These are phyloP conservation scores for Pseudogymnoascus sp. DNA, from an alignment of 2,329 filamentous ascomycete species.

Conservation along the genomic window DNA sequence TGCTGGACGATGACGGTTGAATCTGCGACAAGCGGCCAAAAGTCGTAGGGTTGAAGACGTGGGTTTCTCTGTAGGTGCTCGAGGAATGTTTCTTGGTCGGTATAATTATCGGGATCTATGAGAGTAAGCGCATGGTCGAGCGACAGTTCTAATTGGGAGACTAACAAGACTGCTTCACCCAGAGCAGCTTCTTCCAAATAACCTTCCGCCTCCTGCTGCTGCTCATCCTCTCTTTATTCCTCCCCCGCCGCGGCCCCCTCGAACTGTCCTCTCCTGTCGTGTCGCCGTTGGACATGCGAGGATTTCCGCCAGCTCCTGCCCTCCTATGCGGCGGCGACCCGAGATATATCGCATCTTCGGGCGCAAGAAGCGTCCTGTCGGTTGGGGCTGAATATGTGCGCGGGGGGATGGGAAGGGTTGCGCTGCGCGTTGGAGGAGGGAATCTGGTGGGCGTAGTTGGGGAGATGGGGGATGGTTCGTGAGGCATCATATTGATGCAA, in stretches of 20 bases:
- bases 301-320: constrained; percentile 33
- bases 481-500: constrained; percentile 9
- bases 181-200: constrained; percentile 90
- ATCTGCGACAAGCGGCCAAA: constrained; percentile 93
- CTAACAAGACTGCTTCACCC: constrained; percentile 93
- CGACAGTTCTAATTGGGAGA: constrained; percentile 14
- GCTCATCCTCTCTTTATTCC: constrained; percentile 37
- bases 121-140: constrained; percentile 18
- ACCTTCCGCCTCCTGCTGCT: constrained; percentile 54
- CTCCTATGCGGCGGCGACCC: constrained; percentile 50
- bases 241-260: constrained; percentile 18
- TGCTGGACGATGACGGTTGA: constrained; percentile 96
- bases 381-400: constrained; percentile 11
- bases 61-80: constrained; percentile 94
- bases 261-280: constrained; percentile 14
- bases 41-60: constrained; percentile 88
- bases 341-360: constrained; percentile 72
- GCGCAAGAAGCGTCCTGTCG: constrained; percentile 64
- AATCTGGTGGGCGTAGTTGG: constrained; percentile 9
- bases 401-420: constrained; percentile 18
- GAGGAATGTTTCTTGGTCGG: constrained; percentile 91
- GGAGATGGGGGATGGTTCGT: constrained; percentile 7
- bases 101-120: constrained; percentile 97
- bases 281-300: constrained; percentile 25
- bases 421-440: constrained; percentile 22